These are phyloP conservation scores for Aegilops umbellulata DNA, from an alignment of 176 grass and related monocot genomes.

Conservation along the genomic window DNA sequence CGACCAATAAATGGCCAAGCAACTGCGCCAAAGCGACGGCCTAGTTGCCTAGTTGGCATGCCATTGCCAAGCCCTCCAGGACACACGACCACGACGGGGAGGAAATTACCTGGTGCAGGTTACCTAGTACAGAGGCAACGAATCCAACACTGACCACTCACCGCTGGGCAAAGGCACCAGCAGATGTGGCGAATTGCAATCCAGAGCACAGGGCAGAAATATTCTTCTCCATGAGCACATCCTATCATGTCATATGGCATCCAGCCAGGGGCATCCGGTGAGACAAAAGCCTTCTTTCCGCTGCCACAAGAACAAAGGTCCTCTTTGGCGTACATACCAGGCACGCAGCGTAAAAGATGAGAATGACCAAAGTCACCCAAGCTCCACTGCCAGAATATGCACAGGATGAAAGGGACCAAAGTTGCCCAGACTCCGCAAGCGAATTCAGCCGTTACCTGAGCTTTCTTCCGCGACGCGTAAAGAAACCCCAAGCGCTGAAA, in stretches of 20 bases:
- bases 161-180: neutral
- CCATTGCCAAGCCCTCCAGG: neutral
- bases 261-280: slow-evolving; percentile 7
- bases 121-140: slow-evolving; percentile 14
- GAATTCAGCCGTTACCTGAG: neutral
- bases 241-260: neutral
- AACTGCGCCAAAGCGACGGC: neutral
- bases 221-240: slow-evolving; percentile 1
- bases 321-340: neutral
- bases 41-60: neutral
- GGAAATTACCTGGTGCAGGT: neutral
- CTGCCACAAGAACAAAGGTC: neutral
- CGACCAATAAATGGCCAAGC: neutral
- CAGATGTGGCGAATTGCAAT: neutral
- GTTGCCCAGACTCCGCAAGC: neutral
- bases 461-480: neutral
- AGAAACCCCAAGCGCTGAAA: neutral
- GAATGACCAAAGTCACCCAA: slow-evolving; percentile 15
- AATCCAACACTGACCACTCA: neutral
- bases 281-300: neutral
- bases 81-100: slow-evolving; percentile 1
- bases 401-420: slow-evolving; percentile 21
- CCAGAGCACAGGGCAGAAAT: neutral
- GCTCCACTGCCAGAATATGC: neutral
- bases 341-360: neutral